These are phyloP conservation scores for Ogataea paraovalis DNA, from an alignment of 805 yeast species.

Conservation along the genomic window DNA sequence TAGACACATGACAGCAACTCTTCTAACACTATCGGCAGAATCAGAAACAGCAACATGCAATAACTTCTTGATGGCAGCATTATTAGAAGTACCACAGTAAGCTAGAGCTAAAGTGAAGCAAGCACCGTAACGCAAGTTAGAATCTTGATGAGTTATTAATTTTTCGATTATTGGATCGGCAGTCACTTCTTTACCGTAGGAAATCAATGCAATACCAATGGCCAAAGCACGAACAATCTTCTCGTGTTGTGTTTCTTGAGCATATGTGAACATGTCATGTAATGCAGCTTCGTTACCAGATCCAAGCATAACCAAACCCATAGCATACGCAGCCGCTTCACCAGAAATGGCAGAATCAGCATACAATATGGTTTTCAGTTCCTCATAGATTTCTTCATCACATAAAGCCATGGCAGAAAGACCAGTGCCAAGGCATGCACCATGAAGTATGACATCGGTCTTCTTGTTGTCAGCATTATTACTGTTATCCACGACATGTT, in stretches of 20 bases:
- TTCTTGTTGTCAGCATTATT: conserved; percentile 42
- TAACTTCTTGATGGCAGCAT: conserved; percentile 77
- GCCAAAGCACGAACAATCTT: conserved; percentile 92
- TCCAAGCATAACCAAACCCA: conserved; percentile 96
- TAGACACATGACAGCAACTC: conserved; percentile 88
- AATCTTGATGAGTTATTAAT: conserved; percentile 69
- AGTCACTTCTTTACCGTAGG: conserved; percentile 78
- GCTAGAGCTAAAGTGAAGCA: conserved; percentile 92
- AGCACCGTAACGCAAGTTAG: conserved; percentile 92
- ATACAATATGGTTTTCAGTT: conserved; percentile 76
- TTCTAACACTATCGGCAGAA: conserved; percentile 92
- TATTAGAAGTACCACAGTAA: conserved; percentile 93
- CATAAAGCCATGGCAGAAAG: conserved; percentile 95
- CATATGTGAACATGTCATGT: conserved; percentile 82
- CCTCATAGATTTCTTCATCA: conserved; percentile 69
- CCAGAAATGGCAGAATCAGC: conserved; percentile 92
- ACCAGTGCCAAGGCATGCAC: conserved; percentile 93
- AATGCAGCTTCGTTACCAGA: conserved; percentile 67
- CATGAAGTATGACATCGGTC: conserved; percentile 83
- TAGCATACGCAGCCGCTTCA: conserved; percentile 92
- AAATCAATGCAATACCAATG: conserved; percentile 80
- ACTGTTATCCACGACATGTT: conserved; percentile 61
- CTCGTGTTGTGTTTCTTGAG: conserved; percentile 94
- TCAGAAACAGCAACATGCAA: conserved; percentile 95
- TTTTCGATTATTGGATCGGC: conserved; percentile 67